Evolutionary conservation across 1,284 basidiomycete species (phyloP), one percentile per base, ranked within the genome.

Genomic region (Meira nashicola): DNA sequence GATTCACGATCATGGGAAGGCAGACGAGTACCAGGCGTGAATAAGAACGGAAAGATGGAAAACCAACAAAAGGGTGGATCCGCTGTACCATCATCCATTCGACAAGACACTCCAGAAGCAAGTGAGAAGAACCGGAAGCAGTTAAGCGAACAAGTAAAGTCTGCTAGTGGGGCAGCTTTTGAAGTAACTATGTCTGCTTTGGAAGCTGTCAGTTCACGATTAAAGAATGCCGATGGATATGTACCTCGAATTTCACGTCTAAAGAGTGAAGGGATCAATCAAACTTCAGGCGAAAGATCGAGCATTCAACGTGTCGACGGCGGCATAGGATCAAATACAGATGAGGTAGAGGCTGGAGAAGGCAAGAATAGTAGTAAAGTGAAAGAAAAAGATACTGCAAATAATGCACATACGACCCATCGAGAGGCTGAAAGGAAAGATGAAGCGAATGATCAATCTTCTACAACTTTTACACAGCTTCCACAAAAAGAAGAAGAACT

Each of bases 381-480:
- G 12, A 48, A 48, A 12, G 46, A 48, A 48, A 48, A 48, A 25
- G 46, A 48, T 25, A 48, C 46, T 1, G n/a, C 23, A 55, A 37
- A 10, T 21, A 28, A 46, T 17, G 39, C 28, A 5, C 41, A 17
- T n/a, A 12, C 14, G 7, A 58, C 33, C 9, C 49, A 28, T 19
- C 10, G 21, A 9, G 9, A 52, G n/a, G 33, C 37, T 57, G 12
- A 8, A 12, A 14, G 38, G 39, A 19, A 23, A 14, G n/a, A 56
- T 40, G 54, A 40, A 14, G 33, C 28, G 28, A 33, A 33, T 33
- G 28, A 33, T 33, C 28, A 33, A 4, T 33, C 28, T 33, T 33
- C 28, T 3, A 33, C 28, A 33, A 33, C 8, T 33, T 33, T 33
- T 8, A 33, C 28, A 33, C 28, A 57, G 14, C 48, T 51, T 33